Evolutionary conservation across 2,329 filamentous ascomycete genomes (phyloP).

Genomic region (Phaeosphaeriaceae sp.): DNA sequence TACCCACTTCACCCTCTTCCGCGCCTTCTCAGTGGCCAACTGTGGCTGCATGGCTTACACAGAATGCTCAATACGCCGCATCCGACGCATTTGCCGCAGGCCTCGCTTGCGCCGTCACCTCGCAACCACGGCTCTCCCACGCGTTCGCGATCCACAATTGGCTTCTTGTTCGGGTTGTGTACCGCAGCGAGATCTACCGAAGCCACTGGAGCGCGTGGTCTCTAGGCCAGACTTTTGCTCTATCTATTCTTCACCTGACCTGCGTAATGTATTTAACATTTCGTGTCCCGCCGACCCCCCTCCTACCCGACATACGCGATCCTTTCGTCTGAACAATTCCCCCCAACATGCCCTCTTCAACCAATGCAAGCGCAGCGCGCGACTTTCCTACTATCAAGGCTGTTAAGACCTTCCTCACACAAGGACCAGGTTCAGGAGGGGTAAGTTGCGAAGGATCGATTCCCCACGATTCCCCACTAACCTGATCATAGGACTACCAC

Average conservation of each 20-base stretch:
- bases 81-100: conserved; percentile 4
- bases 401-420: conserved; percentile 75
- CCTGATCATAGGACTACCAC: conserved; percentile 74
- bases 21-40: conserved; percentile 24
- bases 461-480: neutral
- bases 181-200: conserved; percentile 46
- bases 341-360: conserved; percentile 39
- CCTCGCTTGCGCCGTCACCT: conserved; percentile 11
- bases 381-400: conserved; percentile 79
- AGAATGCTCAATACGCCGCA: conserved; percentile 12
- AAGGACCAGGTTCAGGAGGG: conserved; percentile 61
- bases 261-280: conserved; percentile 28
- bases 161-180: conserved; percentile 18
- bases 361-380: conserved; percentile 46
- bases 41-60: conserved; percentile 1
- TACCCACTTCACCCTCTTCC: conserved; percentile 9
- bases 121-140: conserved; percentile 15
- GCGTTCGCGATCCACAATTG: conserved; percentile 26
- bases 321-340: conserved; percentile 7
- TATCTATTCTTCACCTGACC: conserved; percentile 16
- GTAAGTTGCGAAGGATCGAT: neutral
- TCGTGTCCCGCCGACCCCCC: conserved; percentile 23
- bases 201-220: conserved; percentile 11
- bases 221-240: conserved; percentile 20
- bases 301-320: conserved; percentile 14